Conservation (phyloP, 495 filamentous ascomycete genomes). For the Lophiotrema nucula region DNA sequence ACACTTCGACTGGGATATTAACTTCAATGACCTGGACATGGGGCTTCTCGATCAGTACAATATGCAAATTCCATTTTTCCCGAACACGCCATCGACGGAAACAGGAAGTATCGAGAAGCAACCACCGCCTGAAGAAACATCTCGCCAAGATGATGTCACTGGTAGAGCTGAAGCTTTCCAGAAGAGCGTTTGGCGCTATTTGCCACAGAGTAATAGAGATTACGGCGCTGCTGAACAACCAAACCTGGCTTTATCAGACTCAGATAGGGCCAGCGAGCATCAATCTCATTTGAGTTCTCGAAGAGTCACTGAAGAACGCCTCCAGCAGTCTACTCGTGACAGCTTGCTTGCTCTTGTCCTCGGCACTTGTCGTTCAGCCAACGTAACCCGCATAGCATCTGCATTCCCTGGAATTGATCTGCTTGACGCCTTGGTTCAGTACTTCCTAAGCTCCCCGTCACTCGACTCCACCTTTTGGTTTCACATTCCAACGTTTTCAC, state of each 20-base stretch:
- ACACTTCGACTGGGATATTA: constrained; percentile 54
- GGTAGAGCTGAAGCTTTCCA: constrained; percentile 45
- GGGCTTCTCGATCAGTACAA: constrained; percentile 59
- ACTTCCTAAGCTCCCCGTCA: constrained; percentile 54
- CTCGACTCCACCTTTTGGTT: constrained; percentile 56
- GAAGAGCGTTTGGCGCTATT: constrained; percentile 56
- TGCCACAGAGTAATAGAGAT: constrained; percentile 49
- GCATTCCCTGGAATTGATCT: constrained; percentile 61
- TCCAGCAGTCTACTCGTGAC: constrained; percentile 45
- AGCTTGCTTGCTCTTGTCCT: background rate
- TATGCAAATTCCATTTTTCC: constrained; percentile 43
- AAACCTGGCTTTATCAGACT: constrained; percentile 51
- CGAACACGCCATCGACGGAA: constrained; percentile 20
- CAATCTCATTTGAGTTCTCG: constrained; percentile 33
- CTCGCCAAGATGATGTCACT: constrained; percentile 30
- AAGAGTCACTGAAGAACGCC: constrained; percentile 43
- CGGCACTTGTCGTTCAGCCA: background rate
- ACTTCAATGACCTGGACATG: constrained; percentile 62
- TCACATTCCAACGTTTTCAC: constrained; percentile 55
- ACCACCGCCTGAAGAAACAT: background rate
- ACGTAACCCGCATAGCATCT: constrained; percentile 39
- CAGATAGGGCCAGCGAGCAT: constrained; percentile 34
- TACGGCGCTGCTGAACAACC: constrained; percentile 53
- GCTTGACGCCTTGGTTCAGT: constrained; percentile 60
- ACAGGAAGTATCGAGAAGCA: constrained; percentile 5